Evolutionary conservation across 1,284 basidiomycete species (phyloP).

Genomic region (Ceratobasidium sp.): DNA sequence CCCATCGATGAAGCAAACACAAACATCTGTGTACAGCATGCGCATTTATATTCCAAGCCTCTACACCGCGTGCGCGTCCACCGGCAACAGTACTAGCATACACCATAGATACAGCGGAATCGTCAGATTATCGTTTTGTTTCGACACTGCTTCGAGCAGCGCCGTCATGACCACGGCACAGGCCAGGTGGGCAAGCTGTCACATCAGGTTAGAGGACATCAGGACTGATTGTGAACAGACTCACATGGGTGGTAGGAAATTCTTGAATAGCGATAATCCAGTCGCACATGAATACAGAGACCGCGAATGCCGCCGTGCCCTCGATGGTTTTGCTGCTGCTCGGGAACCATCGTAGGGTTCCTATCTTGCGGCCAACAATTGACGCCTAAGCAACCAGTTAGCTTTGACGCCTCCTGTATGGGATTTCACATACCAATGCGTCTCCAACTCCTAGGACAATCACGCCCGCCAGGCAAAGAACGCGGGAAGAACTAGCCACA

Average conservation of each 20-base stretch:
- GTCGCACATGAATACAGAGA: slow-evolving; percentile 73
- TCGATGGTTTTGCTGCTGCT: slow-evolving; percentile 89
- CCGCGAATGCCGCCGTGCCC: slow-evolving; percentile 83
- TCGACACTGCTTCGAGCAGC: slow-evolving; percentile 84
- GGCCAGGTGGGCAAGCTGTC: slow-evolving; percentile 32
- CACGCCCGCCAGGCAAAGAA: slow-evolving; percentile 89
- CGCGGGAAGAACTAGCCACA: slow-evolving; percentile 59
- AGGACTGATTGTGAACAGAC: slow-evolving; percentile 28
- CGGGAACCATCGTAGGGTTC: slow-evolving; percentile 82
- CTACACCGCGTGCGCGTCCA: neutral
- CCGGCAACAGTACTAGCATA: slow-evolving; percentile 46
- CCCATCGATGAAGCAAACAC: neutral
- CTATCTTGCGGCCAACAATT: slow-evolving; percentile 86
- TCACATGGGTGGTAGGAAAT: slow-evolving; percentile 57
- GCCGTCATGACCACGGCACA: slow-evolving; percentile 67
- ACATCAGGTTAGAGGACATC: no score
- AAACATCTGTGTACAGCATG: neutral
- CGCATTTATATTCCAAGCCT: neutral
- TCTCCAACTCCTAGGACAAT: slow-evolving; percentile 93
- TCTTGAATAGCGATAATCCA: slow-evolving; percentile 63
- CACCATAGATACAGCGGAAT: slow-evolving; percentile 88
- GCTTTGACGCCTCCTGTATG: neutral
- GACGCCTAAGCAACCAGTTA: slow-evolving; percentile 69
- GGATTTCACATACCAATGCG: slow-evolving; percentile 70
- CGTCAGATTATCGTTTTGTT: slow-evolving; percentile 94